Evolutionary conservation across 768 basidiomycete genomes (phyloP), one percentile per base, ranked within the genome.

Genomic region (Glaciozyma antarctica): DNA sequence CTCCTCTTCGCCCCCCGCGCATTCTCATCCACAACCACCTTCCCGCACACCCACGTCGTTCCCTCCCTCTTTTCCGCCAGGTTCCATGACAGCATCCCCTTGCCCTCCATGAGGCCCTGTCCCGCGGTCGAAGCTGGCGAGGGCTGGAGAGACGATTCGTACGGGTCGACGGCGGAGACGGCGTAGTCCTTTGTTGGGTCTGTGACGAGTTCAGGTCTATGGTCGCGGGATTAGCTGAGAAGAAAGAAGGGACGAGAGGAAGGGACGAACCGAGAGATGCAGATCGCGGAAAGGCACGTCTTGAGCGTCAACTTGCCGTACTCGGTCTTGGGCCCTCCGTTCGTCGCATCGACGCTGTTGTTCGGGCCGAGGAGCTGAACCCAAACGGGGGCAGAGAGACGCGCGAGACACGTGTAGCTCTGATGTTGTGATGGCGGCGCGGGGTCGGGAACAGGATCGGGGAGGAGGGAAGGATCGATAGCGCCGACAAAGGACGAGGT

Each of bases 51-150:
- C 51, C 61, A 61, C 43, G 70, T 67, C 56, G 61, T 65, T 1
- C 70, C 70, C 28, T 71, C 66, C 43, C 65, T 64, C 62, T 68
- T 71, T 43, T 71, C 70, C 15, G 66, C 66, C 48, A 71, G 24
- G 5, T 64, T 61, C 70, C 70, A 71, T 15, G 70, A 71, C 15
- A 71, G 60, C 70, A 71, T 71, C 15, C 70, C 66, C 32, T 71
- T 71, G 30, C 70, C 70, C 56, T 71, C 70, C n/a, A 71, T 66
- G 38, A 71, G 48, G 0, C 54, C 61, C 2, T 59, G 55, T 22
- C 53, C 63, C n/a, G 24, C 13, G 4, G 13, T 30, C 24, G 61
- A 54, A 2, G 51, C 51, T 2, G 62, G 5, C 24, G 58, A 49
- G 5, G 56, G 65, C 19, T 41, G 45, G 8, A 66, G 58, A 17